Percentiles rank a stretch among this genome's conserved stretches.
Evolutionary conservation across 768 basidiomycete genomes (phyloP).

Genomic region (Paxillus involutus): DNA sequence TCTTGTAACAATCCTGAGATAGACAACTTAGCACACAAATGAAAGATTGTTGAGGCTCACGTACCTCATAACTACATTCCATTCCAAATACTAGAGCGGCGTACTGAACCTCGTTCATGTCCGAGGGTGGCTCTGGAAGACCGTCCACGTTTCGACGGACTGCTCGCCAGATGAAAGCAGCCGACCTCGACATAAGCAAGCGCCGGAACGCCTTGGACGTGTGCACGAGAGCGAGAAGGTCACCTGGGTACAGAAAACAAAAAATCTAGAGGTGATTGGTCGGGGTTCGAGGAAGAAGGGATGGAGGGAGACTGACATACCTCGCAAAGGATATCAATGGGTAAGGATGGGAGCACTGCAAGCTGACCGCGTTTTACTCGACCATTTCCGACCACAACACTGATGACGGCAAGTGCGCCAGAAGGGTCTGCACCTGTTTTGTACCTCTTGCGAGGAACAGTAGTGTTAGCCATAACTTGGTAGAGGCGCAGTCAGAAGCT

Average conservation of each 20-base stretch:
- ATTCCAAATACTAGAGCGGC: slow-evolving; percentile 48
- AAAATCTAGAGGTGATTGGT: slow-evolving; percentile 36
- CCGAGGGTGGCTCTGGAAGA: slow-evolving; percentile 46
- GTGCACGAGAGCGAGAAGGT: slow-evolving; percentile 46
- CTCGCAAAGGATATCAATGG: slow-evolving; percentile 30
- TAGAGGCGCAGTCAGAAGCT: background rate
- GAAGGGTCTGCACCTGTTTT: background rate
- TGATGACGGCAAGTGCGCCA: background rate
- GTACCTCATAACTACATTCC: slow-evolving; percentile 40
- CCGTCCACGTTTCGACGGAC: slow-evolving; percentile 36
- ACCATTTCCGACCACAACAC: background rate
- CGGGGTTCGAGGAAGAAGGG: background rate
- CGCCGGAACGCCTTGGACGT: slow-evolving; percentile 40
- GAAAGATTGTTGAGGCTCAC: background rate
- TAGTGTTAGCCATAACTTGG: slow-evolving; percentile 9
- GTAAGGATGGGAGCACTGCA: slow-evolving; percentile 35
- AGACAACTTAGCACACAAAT: background rate
- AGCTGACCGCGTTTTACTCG: slow-evolving; percentile 17
- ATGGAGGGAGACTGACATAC: slow-evolving; percentile 5
- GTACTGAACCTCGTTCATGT: slow-evolving; percentile 49
- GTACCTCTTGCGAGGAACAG: background rate
- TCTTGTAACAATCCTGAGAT: slow-evolving; percentile 22
- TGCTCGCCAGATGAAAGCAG: slow-evolving; percentile 31
- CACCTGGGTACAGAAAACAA: slow-evolving; percentile 40
- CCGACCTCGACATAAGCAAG: slow-evolving; percentile 35